phyloP scores from a whole-genome alignment of 2,329 filamentous ascomycete genomes.

The Colletotrichum sp. region DNA sequence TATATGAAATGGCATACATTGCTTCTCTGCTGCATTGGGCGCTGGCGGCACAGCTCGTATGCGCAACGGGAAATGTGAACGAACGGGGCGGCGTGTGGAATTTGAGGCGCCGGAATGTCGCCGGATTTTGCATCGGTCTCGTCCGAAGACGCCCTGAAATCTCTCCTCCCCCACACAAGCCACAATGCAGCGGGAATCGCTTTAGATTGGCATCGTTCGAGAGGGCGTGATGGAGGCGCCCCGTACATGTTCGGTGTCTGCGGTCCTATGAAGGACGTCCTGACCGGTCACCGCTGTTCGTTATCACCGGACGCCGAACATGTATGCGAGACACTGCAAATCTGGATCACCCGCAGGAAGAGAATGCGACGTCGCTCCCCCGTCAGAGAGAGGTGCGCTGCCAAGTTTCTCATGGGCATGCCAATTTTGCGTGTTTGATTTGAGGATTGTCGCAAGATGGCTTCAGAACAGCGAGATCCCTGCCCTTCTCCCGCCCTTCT shows the following conservation, averaged over 20 bases:
- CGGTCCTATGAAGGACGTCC: neutral
- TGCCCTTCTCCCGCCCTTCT: constrained; percentile 11
- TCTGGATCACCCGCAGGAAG: neutral
- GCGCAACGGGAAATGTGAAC: neutral
- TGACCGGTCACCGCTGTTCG: neutral
- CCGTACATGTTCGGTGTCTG: neutral
- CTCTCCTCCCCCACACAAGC: neutral
- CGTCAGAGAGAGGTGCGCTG: neutral
- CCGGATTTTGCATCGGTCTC: neutral
- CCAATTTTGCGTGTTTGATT: neutral
- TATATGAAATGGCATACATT: neutral
- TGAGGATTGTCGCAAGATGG: neutral
- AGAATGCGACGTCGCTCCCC: neutral
- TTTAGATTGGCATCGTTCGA: neutral
- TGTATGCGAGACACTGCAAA: neutral
- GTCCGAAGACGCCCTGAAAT: neutral
- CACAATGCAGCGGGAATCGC: neutral
- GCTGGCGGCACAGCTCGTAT: neutral
- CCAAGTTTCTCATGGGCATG: neutral
- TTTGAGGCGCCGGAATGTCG: neutral
- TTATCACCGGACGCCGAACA: neutral
- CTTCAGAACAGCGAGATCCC: neutral
- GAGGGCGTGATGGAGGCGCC: neutral
- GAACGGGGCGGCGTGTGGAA: neutral
- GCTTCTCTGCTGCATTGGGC: neutral